Evolutionary conservation across 169 alveolate species (phyloP), one percentile per base, ranked within the genome.

Genomic region (Fabrea salina): DNA sequence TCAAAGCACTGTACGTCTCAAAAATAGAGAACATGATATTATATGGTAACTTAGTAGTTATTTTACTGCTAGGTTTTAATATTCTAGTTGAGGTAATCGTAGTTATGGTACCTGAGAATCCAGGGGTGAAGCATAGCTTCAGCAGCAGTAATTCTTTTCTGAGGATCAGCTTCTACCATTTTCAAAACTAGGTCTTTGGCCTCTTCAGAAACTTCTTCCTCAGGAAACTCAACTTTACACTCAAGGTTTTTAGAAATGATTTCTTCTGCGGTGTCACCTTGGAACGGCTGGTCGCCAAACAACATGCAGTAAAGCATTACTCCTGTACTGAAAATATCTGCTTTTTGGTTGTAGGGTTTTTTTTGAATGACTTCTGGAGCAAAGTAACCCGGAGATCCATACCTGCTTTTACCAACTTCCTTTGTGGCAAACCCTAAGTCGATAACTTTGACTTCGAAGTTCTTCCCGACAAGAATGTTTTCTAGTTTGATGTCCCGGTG

Each of bases 311-410:
- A 77, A 16, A 71, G 27, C n/a, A 82, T 82, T 19, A 82, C 64
- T 27, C 84, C 88, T 39, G 66, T 41, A 75, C 59, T 53, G 51
- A 47, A 82, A 22, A 66, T 53, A 47, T 82, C 88, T 44, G 64
- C 66, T 75, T 66, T 82, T n/a, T 47, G 57, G 54, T 56, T 13
- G 50, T 82, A 82, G 41, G 41, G 19, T 32, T 59, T 74, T 39
- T 67, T 51, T 33, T 51, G 35, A 4, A 75, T 13, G 2, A 82
- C 49, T 75, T 82, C 88, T 11, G 88, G 88, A 32, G 88, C 84
- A 2, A 82, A 79, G 68, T 75, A 82, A 16, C 88, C 88, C 19
- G 76, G 41, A n/a, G 84, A 70, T 41, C 88, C 88, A 82, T 79
- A 82, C 44, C 74, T 43, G 35, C 25, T n/a, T 35, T 19, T 27